Evolutionary conservation across 2,329 filamentous ascomycete genomes (phyloP), one percentile per base, ranked within the genome.

Genomic region (Hypoxylon sp.): DNA sequence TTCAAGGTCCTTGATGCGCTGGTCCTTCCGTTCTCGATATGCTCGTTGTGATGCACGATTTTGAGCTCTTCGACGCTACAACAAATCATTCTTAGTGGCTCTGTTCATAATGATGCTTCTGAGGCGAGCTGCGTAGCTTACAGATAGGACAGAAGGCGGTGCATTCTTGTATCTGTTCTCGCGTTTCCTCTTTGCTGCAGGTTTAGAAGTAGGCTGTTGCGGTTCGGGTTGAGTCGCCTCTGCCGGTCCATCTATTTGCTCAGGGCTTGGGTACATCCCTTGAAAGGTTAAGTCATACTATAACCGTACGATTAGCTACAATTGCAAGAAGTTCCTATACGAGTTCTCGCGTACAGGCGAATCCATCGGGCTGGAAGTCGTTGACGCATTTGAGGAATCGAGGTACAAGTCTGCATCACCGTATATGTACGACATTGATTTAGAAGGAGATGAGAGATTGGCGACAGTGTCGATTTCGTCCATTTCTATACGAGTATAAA

Each of bases 1-100:
- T 75, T 90, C 88, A 19, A 91, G 84, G 71, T 90, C 88, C 67
- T 86, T 85, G 73, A 90, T 89, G 67, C 89, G 85, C 75, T 90
- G 88, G 74, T 91, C 87, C 73, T 89, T 90, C 58, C 87, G 83
- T 75, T 90, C 87, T 51, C 87, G 82, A 74, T 89, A 89, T 0
- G 87, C 87, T 63, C 87, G 80, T 75, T 89, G 87, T 2, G 87
- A 89, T 41, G 87, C 87, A 59, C 87, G 83, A 71, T 89, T 89
- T 72, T 89, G 87, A 49, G 86, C 87, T 74, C 87, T 81, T 65
- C 87, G 84, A 50, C 86, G 83, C 85, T 88, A 74, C 32, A 50
- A 55, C 23, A 21, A 19, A 62, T 11, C 49, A 30, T 11, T 59
- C 48, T 74, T 51, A 73, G 73, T 43, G 53, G 45, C 17, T 55